Percentiles rank a stretch among this genome's conserved stretches.
Conservation (phyloP, 352 stramenopile species). For the Plasmopara viticola region DNA sequence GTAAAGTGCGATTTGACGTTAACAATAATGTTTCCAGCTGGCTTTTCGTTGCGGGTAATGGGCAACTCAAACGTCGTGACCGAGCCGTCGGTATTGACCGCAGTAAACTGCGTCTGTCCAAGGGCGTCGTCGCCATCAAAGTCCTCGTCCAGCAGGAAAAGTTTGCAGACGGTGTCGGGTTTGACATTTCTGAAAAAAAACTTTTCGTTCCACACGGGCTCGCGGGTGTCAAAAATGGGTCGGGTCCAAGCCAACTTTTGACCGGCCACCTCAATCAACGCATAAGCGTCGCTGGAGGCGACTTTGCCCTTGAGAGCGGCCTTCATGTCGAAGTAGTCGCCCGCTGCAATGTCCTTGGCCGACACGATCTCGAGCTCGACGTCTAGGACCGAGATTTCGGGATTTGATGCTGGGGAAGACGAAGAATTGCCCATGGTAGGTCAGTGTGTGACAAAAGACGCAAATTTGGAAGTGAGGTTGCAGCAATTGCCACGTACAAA, state of each 20-base stretch:
- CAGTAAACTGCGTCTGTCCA: conserved; percentile 28
- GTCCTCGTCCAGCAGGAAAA: conserved; percentile 34
- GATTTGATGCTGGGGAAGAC: conserved; percentile 7
- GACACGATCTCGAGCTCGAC: conserved; percentile 32
- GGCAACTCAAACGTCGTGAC: conserved; percentile 28
- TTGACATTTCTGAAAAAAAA: conserved; percentile 38
- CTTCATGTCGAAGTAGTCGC: conserved; percentile 24
- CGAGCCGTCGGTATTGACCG: conserved; percentile 21
- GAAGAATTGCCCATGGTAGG: conserved; percentile 21
- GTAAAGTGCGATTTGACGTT: conserved; percentile 25
- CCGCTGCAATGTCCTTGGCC: conserved; percentile 27
- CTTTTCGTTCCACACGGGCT: conserved; percentile 34
- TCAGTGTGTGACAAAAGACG: background rate
- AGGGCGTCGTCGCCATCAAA: conserved; percentile 26
- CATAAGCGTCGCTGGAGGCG: conserved; percentile 33
- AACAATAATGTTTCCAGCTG: conserved; percentile 24
- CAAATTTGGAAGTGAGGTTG: conserved; percentile 11
- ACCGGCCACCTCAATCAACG: conserved; percentile 28
- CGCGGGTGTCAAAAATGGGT: conserved; percentile 27
- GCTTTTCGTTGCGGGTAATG: conserved; percentile 20
- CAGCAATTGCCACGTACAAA: conserved; percentile 4
- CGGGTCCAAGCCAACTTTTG: conserved; percentile 33
- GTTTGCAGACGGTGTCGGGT: conserved; percentile 28
- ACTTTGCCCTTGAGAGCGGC: conserved; percentile 24
- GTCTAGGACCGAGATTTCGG: conserved; percentile 20